Evolutionary conservation across 2,329 filamentous ascomycete species (phyloP), one percentile per base, ranked within the genome.

Genomic region (Penicillium sclerotigenum): DNA sequence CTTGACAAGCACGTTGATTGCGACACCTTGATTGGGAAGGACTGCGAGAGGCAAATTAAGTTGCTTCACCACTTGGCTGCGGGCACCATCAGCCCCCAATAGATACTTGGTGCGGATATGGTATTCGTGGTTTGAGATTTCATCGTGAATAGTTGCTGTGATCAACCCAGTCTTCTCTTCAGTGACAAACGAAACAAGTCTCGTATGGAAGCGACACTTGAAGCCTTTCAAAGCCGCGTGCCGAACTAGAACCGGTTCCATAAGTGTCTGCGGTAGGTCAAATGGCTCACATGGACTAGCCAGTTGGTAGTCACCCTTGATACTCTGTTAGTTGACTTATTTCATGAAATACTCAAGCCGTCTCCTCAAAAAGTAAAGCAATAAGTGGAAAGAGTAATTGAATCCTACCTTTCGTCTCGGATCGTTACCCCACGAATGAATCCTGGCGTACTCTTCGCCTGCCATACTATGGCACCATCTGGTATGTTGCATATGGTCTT

Each of bases 381-480:
- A 43, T 8, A 31, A 46, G 7, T 20, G 11, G 11, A 13, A 31
- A 22, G 4, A 16, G 13, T 3, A 2, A 24, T 24, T 38, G 13
- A 26, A 26, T 43, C 50, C 4, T 59, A 80, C 78, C 67, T 75
- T 73, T 49, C 76, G 66, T 6, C 65, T 63, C 0, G 80, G 80
- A 51, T 78, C 75, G 52, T 79, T 73, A 3, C 80, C 81, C 80
- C 80, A 83, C 0, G 80, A 80, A 60, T 80, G 75, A 4, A 79
- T 69, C 2, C 80, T 72, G 0, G 74, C 80, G 60, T 75, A 83
- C 58, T 83, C 81, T 28, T 79, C 76, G 2, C 81, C 81, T 9
- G 78, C 75, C 78, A 83, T 80, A 60, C 74, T 80, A 43, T 76
- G 68, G 56, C 75, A 80, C 80, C 80, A 83, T n/a, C 80, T 66